These are phyloP conservation scores for Kodamaea derodonti DNA, from an alignment of 1,139 yeast species.

Conservation along the genomic window DNA sequence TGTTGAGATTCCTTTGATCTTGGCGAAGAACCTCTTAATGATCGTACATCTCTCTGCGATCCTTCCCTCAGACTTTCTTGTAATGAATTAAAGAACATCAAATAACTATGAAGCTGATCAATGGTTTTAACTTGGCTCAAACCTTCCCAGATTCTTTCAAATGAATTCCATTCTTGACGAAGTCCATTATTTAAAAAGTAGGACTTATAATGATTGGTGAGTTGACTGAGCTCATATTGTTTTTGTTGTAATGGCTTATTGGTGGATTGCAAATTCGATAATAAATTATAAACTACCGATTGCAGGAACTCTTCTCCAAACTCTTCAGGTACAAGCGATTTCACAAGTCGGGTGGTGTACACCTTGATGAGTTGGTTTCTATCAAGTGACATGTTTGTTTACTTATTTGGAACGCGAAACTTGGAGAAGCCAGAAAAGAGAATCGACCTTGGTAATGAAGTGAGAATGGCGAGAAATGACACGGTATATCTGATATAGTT, in stretches of 20 bases:
- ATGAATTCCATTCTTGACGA: conserved; percentile 28
- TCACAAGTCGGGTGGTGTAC: conserved; percentile 36
- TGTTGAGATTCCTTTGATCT: background rate
- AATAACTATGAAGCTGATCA: conserved; percentile 36
- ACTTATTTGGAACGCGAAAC: too few species aligned
- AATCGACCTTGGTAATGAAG: too few species aligned
- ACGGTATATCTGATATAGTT: too few species aligned
- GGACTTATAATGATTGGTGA: conserved; percentile 22
- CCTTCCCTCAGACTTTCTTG: conserved; percentile 3
- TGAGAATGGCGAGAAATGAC: too few species aligned
- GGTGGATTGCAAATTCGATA: conserved; percentile 13
- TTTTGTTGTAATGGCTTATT: conserved; percentile 7
- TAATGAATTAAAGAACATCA: conserved; percentile 29
- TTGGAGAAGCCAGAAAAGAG: too few species aligned
- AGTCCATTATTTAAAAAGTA: conserved; percentile 25
- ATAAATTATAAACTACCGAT: conserved; percentile 30
- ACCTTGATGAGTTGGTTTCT: conserved; percentile 31
- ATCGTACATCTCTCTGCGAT: background rate
- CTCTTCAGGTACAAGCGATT: conserved; percentile 36
- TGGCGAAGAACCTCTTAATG: background rate
- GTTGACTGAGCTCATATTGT: conserved; percentile 16
- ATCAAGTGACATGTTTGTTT: conserved; percentile 24
- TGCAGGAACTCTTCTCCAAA: conserved; percentile 37
- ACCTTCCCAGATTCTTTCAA: conserved; percentile 29
- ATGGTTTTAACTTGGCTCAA: conserved; percentile 25